A percentile compares a stretch with the other conserved stretches of the same genome.
Evolutionary conservation across 352 stramenopile genomes (phyloP).

Genomic region (Phytophthora hybrid): DNA sequence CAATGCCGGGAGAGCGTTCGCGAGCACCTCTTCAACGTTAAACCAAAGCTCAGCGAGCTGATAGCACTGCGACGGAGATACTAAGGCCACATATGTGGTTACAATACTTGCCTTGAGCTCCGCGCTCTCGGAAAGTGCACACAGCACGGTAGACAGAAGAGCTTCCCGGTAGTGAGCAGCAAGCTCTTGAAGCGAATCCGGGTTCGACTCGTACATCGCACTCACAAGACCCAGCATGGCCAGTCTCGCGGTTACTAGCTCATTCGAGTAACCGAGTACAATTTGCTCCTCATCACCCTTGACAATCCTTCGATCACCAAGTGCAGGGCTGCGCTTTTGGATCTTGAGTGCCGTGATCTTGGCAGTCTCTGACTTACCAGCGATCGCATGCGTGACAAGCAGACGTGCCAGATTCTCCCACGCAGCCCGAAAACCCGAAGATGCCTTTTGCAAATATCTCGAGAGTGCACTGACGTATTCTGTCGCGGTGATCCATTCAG

Average conservation of each 20-base stretch:
- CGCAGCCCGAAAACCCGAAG: constrained; percentile 45
- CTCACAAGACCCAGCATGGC: constrained; percentile 59
- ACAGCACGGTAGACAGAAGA: constrained; percentile 64
- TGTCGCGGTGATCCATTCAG: constrained; percentile 48
- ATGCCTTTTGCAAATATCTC: constrained; percentile 28
- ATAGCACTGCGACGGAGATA: constrained; percentile 53
- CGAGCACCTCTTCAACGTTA: constrained; percentile 57
- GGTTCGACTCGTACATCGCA: constrained; percentile 49
- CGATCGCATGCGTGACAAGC: constrained; percentile 64
- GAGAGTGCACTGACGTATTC: constrained; percentile 52
- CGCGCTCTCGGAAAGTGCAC: constrained; percentile 58
- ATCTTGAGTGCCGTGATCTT: constrained; percentile 59
- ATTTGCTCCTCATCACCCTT: constrained; percentile 50
- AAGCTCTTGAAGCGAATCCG: constrained; percentile 60
- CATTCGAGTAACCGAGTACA: constrained; percentile 52
- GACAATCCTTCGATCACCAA: constrained; percentile 36
- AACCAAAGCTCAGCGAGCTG: constrained; percentile 63
- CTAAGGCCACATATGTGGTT: constrained; percentile 59
- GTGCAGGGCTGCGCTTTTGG: constrained; percentile 54
- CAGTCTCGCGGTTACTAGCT: constrained; percentile 51
- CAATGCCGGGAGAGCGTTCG: constrained; percentile 46
- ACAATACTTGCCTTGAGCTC: constrained; percentile 65
- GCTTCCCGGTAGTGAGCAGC: constrained; percentile 68
- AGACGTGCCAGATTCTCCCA: constrained; percentile 64
- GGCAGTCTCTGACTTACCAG: constrained; percentile 66